Evolutionary conservation across 2,329 filamentous ascomycete genomes (phyloP).

Genomic region (Exophiala dermatitidis): DNA sequence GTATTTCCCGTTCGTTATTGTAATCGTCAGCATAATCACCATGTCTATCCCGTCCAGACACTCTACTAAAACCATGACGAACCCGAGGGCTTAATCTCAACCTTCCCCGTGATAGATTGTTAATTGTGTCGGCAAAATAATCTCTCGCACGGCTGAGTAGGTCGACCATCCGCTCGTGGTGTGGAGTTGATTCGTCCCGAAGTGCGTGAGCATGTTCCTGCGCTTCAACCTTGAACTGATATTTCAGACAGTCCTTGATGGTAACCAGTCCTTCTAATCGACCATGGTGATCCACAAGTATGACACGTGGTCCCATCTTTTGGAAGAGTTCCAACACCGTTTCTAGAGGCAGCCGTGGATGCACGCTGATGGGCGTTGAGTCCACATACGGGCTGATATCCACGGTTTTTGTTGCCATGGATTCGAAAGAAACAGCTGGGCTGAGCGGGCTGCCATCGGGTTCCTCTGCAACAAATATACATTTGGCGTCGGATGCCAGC

Average conservation of each 20-base stretch:
- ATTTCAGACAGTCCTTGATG: conserved; percentile 93
- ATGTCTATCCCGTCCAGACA: conserved; percentile 15
- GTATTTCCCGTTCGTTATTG: conserved; percentile 26
- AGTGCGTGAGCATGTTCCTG: conserved; percentile 56
- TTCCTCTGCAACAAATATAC: conserved; percentile 60
- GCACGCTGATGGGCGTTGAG: conserved; percentile 78
- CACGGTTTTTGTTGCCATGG: conserved; percentile 52
- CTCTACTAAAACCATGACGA: conserved; percentile 19
- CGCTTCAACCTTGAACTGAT: conserved; percentile 92
- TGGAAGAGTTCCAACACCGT: conserved; percentile 98
- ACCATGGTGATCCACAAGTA: conserved; percentile 85
- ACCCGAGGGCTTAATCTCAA: conserved; percentile 42
- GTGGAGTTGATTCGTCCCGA: conserved; percentile 46
- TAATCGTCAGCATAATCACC: conserved; percentile 25
- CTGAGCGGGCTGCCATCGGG: conserved; percentile 27
- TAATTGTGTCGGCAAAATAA: conserved; percentile 55
- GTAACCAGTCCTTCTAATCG: conserved; percentile 79
- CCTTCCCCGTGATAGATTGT: conserved; percentile 49
- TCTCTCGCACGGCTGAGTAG: conserved; percentile 47
- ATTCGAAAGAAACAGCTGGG: conserved; percentile 52
- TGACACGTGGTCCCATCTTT: conserved; percentile 90
- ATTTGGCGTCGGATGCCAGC: conserved; percentile 61
- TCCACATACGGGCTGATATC: conserved; percentile 88
- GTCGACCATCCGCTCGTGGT: conserved; percentile 59
- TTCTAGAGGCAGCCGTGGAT: conserved; percentile 84